Base-by-base conservation (phyloP, 495 filamentous ascomycete genomes). In the Aspergillus ostianus region DNA sequence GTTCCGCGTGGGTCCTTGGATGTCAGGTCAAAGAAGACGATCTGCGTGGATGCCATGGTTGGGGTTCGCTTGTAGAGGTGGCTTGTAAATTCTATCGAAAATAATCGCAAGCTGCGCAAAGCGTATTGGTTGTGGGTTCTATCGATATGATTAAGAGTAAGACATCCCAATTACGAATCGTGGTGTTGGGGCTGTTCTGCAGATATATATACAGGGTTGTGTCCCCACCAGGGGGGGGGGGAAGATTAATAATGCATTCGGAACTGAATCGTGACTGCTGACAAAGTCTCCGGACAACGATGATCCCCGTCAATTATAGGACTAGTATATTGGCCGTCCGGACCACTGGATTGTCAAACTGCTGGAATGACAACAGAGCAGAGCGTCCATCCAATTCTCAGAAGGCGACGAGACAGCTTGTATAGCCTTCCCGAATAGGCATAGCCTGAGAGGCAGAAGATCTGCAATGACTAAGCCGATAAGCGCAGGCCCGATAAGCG, bases 1-100 rank as follows among this genome's bases (percentile, higher is more conserved):
- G 48, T 51, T 1, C 17, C 27, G n/a, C 19, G 27, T 0, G 48
- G 48, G 12, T 20, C 20, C 27, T 51, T 51, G 48, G 48, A 26
- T 23, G 48, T 15, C 21, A 51, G 48, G 20, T 51, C 48, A 27
- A 51, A 51, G 20, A 51, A 13, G 21, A 51, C 48, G n/a, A 51
- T 27, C 48, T 51, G 48, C 17, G 10, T 8, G 21, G 48, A 51
- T 18, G 48, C 2, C 48, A 51, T 51, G 48, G 27, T 51, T 12
- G 36, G 13, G 36, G 3, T 15, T 41, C 10, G 3, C 13, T 41
- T 1, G 1, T 32, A 32, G 29, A 10, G 29, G 29, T 32, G 29
- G 23, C 29, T 32, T 32, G 6, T 10, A 32, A 6, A 32, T 32
- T 2, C 7, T 32, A 32, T 10, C 29, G 29, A 32, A 32, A 26